A percentile compares a stretch with the other conserved stretches of the same genome.
These are phyloP conservation scores for Ilyonectria sp. DNA, from an alignment of 2,329 filamentous ascomycete genomes.

Conservation along the genomic window DNA sequence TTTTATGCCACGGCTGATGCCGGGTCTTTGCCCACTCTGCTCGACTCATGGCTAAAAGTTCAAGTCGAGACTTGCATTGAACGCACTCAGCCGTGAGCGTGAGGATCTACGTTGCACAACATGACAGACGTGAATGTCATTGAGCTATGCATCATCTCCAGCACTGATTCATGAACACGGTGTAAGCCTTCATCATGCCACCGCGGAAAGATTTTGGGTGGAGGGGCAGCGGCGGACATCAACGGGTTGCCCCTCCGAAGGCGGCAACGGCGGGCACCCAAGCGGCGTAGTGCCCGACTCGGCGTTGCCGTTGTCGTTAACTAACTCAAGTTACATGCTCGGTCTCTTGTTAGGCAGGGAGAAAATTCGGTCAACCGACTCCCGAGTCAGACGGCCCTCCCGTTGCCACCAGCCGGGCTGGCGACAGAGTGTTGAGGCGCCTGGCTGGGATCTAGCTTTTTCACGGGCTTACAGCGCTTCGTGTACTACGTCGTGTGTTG, in stretches of 20 bases:
- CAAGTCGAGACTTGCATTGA: not conserved
- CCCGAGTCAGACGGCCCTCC: conserved; percentile 18
- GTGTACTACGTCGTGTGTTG: not conserved
- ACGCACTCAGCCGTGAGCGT: not conserved
- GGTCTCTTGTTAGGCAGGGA: not conserved
- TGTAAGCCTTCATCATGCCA: conserved; percentile 17
- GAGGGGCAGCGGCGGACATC: conserved; percentile 20
- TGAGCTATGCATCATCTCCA: not conserved
- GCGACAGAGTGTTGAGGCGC: not conserved
- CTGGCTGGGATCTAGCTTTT: not conserved
- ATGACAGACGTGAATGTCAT: not conserved
- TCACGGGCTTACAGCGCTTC: not conserved
- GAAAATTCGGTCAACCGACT: conserved; percentile 16
- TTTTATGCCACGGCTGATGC: not conserved
- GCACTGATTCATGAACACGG: conserved; percentile 4
- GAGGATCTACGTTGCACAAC: not conserved
- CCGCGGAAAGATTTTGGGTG: conserved; percentile 15
- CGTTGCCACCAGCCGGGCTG: conserved; percentile 14
- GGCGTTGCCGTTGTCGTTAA: conserved; percentile 18
- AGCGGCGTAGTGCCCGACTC: conserved; percentile 20
- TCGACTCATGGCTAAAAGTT: not conserved
- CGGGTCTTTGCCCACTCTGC: not conserved
- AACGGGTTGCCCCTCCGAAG: conserved; percentile 24
- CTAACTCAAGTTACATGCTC: not conserved
- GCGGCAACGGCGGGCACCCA: conserved; percentile 16